Evolutionary conservation across 176 grass and related monocot genomes (phyloP).

Genomic region (Hordeum marinum): DNA sequence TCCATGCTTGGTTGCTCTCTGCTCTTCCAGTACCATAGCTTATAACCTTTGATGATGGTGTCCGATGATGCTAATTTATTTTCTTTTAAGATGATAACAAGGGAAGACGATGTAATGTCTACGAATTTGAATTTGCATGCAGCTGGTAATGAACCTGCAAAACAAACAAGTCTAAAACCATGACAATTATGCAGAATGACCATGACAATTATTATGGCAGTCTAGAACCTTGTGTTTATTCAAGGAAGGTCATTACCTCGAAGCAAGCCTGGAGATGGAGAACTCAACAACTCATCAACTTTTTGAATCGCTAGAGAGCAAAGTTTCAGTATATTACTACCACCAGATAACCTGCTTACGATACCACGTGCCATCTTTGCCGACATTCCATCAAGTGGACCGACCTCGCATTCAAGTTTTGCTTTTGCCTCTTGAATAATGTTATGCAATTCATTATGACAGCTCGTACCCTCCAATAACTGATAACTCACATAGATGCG

Average conservation of each 20-base stretch:
- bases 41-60: conserved; percentile 76
- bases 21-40: conserved; percentile 89
- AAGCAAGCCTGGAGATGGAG: conserved; percentile 48
- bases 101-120: conserved; percentile 70
- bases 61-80: conserved; percentile 36
- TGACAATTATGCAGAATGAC: conserved; percentile 12
- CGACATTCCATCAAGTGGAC: conserved; percentile 85
- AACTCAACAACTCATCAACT: conserved; percentile 69
- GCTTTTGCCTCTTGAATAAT: conserved; percentile 81
- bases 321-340: conserved; percentile 77
- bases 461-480: conserved; percentile 63
- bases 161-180: neutral
- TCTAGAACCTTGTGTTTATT: neutral
- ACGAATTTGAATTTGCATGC: conserved; percentile 84
- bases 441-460: conserved; percentile 72
- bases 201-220: conserved; percentile 1
- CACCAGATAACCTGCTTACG: conserved; percentile 80
- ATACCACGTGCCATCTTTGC: conserved; percentile 95
- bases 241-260: conserved; percentile 54
- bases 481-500: conserved; percentile 83
- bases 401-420: conserved; percentile 92
- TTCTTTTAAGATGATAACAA: conserved; percentile 79
- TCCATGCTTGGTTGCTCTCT: conserved; percentile 52
- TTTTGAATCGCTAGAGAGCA: conserved; percentile 77
- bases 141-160: conserved; percentile 91